Evolutionary conservation across 2,329 filamentous ascomycete species (phyloP).

Genomic region (Chaetomiaceae sp.): DNA sequence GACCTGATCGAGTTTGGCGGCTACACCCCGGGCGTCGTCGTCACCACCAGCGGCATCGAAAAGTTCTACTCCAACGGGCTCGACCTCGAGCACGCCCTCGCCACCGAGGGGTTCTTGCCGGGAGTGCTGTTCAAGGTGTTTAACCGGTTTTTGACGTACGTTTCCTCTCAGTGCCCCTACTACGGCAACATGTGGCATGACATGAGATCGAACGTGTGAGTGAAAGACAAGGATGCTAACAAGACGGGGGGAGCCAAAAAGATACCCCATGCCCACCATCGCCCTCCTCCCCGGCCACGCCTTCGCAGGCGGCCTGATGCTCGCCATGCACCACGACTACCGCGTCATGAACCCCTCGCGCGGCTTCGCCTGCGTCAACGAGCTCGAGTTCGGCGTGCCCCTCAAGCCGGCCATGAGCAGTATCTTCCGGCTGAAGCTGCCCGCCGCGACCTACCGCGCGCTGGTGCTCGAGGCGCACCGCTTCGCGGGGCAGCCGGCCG

Average conservation of each 20-base stretch:
- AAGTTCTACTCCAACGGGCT: conserved; percentile 85
- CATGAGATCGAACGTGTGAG: too few relatives aligned
- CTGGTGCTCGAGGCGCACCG: conserved; percentile 70
- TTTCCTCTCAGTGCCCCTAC: too few relatives aligned
- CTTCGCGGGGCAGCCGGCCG: conserved; percentile 58
- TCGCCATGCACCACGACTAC: conserved; percentile 79
- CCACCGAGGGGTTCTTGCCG: conserved; percentile 55
- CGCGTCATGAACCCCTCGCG: conserved; percentile 65
- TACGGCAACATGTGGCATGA: too few relatives aligned
- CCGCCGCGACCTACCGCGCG: conserved; percentile 51
- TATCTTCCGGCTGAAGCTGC: conserved; percentile 68
- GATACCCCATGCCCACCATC: conserved; percentile 77
- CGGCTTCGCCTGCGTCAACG: conserved; percentile 77
- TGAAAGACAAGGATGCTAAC: too few relatives aligned
- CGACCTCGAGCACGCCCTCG: conserved; percentile 65
- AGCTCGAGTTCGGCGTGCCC: conserved; percentile 74
- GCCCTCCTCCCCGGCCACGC: conserved; percentile 76
- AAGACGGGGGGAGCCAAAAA: too few relatives aligned
- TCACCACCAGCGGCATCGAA: conserved; percentile 68
- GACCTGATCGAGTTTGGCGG: conserved; percentile 65
- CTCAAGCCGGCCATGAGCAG: conserved; percentile 68
- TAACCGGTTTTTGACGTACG: conserved; percentile 58
- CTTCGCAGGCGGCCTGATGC: conserved; percentile 78
- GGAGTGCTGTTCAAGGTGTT: conserved; percentile 60
- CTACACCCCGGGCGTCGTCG: conserved; percentile 64